A percentile compares a stretch with the other conserved stretches of the same genome.
Conservation (phyloP, 1,284 basidiomycete species). For the Schizopora paradoxa region DNA sequence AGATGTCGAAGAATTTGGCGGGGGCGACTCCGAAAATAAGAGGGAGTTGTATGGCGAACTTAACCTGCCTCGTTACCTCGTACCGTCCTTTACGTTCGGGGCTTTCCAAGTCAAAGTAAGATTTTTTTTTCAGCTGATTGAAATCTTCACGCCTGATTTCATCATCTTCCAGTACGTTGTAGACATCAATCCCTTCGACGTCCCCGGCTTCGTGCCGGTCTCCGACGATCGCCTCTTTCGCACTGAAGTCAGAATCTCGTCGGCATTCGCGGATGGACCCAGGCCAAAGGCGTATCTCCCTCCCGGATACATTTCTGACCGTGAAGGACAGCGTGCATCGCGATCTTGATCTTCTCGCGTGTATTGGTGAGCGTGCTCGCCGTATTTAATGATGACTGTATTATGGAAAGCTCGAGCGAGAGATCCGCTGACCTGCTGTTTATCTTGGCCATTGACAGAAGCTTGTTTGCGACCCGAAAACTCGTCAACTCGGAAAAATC, state of each 20-base stretch:
- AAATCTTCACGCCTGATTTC: background rate
- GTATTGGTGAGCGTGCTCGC: too few relatives aligned
- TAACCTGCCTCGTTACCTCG: conserved; percentile 2
- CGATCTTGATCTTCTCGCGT: too few relatives aligned
- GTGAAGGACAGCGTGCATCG: too few relatives aligned
- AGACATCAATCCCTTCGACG: conserved; percentile 6
- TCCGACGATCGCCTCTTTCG: conserved; percentile 8
- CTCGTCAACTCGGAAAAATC: too few relatives aligned
- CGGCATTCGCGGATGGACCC: background rate
- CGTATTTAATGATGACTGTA: too few relatives aligned
- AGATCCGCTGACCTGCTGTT: too few relatives aligned
- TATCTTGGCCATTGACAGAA: too few relatives aligned
- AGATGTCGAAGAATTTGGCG: too few relatives aligned
- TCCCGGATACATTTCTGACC: too few relatives aligned
- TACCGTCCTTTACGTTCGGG: conserved; percentile 12
- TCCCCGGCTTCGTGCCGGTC: conserved; percentile 8
- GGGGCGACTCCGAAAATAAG: background rate
- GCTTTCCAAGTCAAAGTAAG: conserved; percentile 8
- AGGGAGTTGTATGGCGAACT: conserved; percentile 1
- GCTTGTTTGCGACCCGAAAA: too few relatives aligned
- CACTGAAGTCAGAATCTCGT: conserved; percentile 3
- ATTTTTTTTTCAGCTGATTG: background rate
- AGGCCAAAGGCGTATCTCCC: background rate
- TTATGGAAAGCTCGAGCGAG: too few relatives aligned
- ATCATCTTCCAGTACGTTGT: conserved; percentile 7